Conservation (phyloP, 768 basidiomycete species). For the Tulasnella calospora region DNA sequence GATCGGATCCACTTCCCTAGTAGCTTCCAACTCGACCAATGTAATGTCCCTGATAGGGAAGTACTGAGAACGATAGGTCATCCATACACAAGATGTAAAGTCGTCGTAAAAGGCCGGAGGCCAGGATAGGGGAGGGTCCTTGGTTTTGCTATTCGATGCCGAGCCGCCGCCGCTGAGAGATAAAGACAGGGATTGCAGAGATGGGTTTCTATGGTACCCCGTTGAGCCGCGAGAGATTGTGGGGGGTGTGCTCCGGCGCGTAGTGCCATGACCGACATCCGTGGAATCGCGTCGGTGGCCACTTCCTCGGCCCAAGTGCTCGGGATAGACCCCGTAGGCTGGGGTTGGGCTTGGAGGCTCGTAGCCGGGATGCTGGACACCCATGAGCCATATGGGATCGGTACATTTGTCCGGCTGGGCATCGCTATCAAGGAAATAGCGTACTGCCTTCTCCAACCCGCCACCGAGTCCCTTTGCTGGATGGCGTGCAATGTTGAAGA, state of each 20-base stretch:
- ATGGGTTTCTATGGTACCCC: slow-evolving; percentile 38
- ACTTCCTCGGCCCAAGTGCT: not conserved
- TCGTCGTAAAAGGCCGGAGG: slow-evolving; percentile 81
- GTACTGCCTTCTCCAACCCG: slow-evolving; percentile 75
- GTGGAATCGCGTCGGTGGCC: slow-evolving; percentile 38
- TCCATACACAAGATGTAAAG: slow-evolving; percentile 83
- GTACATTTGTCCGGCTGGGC: slow-evolving; percentile 74
- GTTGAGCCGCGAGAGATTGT: slow-evolving; percentile 38
- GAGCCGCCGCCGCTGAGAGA: slow-evolving; percentile 28
- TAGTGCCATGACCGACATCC: slow-evolving; percentile 43
- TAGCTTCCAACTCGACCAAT: slow-evolving; percentile 41
- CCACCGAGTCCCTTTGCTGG: slow-evolving; percentile 48
- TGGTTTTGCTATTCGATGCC: slow-evolving; percentile 37
- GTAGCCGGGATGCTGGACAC: slow-evolving; percentile 73
- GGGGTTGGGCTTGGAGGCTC: slow-evolving; percentile 40
- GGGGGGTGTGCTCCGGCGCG: slow-evolving; percentile 35
- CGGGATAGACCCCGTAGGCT: not conserved
- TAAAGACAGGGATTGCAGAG: slow-evolving; percentile 30
- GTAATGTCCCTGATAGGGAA: slow-evolving; percentile 67
- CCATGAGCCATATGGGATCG: slow-evolving; percentile 86
- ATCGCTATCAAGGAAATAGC: slow-evolving; percentile 88
- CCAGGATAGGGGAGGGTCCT: slow-evolving; percentile 51
- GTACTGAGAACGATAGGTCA: slow-evolving; percentile 89
- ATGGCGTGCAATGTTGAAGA: slow-evolving; percentile 61
- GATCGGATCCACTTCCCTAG: slow-evolving; percentile 30